Evolutionary conservation across 768 basidiomycete genomes (phyloP).

Genomic region (Tulasnella sp.): DNA sequence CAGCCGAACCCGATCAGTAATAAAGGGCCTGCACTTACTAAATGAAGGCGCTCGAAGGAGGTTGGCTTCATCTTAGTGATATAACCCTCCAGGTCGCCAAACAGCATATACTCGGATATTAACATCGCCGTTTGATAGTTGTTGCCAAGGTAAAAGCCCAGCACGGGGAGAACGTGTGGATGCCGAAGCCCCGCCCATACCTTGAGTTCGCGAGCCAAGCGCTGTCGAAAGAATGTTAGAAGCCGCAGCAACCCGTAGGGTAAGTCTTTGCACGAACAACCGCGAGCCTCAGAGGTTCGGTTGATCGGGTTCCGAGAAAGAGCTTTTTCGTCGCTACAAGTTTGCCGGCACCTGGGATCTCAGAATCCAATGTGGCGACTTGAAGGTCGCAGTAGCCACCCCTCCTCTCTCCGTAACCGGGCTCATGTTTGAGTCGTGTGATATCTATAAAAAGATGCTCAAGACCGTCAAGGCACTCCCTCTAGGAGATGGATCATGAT

Average conservation of each 20-base stretch:
- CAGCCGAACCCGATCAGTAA: not conserved
- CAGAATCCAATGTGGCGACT: not conserved
- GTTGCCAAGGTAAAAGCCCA: conserved; percentile 4
- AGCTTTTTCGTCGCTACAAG: not conserved
- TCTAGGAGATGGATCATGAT: not conserved
- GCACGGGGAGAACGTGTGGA: not conserved
- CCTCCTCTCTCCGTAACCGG: not conserved
- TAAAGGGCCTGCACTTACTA: not conserved
- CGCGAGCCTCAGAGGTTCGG: not conserved
- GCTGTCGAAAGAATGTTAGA: not conserved
- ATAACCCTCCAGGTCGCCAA: not conserved
- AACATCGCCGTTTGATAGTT: not conserved
- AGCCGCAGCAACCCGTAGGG: not conserved
- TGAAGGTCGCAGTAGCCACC: not conserved
- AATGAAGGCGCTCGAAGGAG: not conserved
- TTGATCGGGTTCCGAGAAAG: not conserved
- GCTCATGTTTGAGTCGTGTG: not conserved
- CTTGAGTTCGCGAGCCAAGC: conserved; percentile 8
- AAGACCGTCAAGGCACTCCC: not conserved
- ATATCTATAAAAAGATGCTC: not conserved
- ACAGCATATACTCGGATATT: not conserved
- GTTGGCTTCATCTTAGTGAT: not conserved
- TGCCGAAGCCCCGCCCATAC: not conserved
- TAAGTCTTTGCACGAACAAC: not conserved
- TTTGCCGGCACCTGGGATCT: not conserved